phyloP scores from a whole-genome alignment of 495 filamentous ascomycete genomes.

The Massariosphaeria phaeospora region DNA sequence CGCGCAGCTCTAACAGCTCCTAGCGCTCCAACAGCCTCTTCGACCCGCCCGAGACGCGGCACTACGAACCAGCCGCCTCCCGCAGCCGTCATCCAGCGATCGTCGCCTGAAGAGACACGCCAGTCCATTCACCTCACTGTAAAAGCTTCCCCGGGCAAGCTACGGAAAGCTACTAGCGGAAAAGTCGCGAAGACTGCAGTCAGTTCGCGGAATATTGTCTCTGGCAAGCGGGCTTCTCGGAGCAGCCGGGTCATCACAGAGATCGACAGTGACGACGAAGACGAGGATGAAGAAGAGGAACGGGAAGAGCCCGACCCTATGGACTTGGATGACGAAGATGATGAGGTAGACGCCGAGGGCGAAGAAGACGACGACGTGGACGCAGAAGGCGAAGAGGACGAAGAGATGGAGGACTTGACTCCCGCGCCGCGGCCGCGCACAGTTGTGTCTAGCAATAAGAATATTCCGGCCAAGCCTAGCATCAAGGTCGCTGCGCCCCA shows the following conservation, averaged over 20 bases:
- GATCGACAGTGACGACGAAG: constrained; percentile 50
- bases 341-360: constrained; percentile 50
- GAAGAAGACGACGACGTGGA: constrained; percentile 51
- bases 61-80: constrained; percentile 41
- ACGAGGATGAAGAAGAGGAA: constrained; percentile 54
- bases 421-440: constrained; percentile 38
- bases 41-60: constrained; percentile 34
- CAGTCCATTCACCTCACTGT: constrained; percentile 74
- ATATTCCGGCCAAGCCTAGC: constrained; percentile 41
- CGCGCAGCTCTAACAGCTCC: constrained; percentile 44
- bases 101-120: constrained; percentile 52
- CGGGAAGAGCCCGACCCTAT: constrained; percentile 50
- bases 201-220: constrained; percentile 34
- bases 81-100: constrained; percentile 46
- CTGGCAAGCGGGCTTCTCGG: constrained; percentile 52
- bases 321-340: constrained; percentile 45
- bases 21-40: constrained; percentile 40
- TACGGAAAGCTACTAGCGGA: constrained; percentile 65
- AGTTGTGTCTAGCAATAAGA: constrained; percentile 38
- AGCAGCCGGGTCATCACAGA: constrained; percentile 41
- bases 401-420: constrained; percentile 44
- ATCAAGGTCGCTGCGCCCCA: constrained; percentile 38
- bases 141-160: constrained; percentile 76
- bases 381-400: constrained; percentile 55
- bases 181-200: constrained; percentile 23